A percentile compares a stretch with the other conserved stretches of the same genome.
phyloP scores from a whole-genome alignment of 208 protist genomes.

The Wallacemonas rigidus region DNA sequence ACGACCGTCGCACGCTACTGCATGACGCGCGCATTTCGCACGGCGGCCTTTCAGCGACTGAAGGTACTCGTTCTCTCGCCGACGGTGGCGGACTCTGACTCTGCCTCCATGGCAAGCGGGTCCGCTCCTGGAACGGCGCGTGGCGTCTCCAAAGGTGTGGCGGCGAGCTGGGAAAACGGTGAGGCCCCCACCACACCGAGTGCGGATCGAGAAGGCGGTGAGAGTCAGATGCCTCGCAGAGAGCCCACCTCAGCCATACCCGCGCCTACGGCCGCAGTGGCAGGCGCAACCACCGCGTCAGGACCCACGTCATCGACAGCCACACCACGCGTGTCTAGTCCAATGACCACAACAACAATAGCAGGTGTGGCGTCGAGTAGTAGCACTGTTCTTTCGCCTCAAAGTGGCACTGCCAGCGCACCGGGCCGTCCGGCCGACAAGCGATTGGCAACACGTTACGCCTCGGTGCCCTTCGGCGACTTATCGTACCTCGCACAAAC shows the following conservation, averaged over 20 bases:
- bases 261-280: too few relatives aligned
- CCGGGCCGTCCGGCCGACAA: neutral
- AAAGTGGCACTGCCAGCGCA: too few relatives aligned
- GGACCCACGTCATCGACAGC: neutral
- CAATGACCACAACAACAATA: too few relatives aligned
- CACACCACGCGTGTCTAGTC: too few relatives aligned
- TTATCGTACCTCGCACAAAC: slow-evolving; percentile 19
- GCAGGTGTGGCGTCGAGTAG: too few relatives aligned
- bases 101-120: neutral
- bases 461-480: neutral
- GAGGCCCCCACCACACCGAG: neutral
- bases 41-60: slow-evolving; percentile 1
- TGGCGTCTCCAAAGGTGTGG: neutral
- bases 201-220: slow-evolving; percentile 1
- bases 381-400: too few relatives aligned
- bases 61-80: slow-evolving; percentile 1
- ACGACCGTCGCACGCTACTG: slow-evolving; percentile 16
- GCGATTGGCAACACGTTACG: neutral
- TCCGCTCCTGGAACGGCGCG: neutral
- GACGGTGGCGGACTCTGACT: neutral
- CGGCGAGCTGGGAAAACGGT: neutral
- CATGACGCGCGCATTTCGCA: slow-evolving; percentile 12
- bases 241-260: too few relatives aligned
- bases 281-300: neutral
- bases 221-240: neutral